Conservation (phyloP, 441 rosid species). For the Aleurites moluccanus region DNA sequence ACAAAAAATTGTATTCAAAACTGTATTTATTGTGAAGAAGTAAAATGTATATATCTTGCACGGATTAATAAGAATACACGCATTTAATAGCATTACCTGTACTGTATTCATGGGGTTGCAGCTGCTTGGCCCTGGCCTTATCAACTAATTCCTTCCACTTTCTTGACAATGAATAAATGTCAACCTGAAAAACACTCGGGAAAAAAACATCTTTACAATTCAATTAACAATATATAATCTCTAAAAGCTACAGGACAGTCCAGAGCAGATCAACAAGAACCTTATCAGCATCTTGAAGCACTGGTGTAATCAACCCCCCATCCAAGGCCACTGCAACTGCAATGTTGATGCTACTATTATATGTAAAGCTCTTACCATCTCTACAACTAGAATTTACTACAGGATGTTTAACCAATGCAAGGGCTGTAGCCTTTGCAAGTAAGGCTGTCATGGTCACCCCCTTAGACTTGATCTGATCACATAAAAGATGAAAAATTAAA, state of each 20-base stretch:
- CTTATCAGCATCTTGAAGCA: conserved; percentile 93
- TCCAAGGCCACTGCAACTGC: conserved; percentile 95
- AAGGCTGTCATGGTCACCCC: conserved; percentile 97
- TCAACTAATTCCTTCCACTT: conserved; percentile 97
- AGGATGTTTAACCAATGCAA: conserved; percentile 79
- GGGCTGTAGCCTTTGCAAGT: conserved; percentile 89
- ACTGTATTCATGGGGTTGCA: conserved; percentile 90
- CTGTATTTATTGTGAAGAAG: neutral
- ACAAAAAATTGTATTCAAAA: neutral
- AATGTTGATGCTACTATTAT: conserved; percentile 72
- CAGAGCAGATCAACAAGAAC: conserved; percentile 32
- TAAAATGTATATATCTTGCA: neutral
- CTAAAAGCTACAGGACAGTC: neutral
- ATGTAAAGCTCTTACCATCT: conserved; percentile 85
- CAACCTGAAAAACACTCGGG: conserved; percentile 49
- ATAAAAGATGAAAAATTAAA: conserved; percentile 12
- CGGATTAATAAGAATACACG: neutral
- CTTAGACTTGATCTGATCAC: conserved; percentile 77
- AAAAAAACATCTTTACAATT: neutral
- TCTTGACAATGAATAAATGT: conserved; percentile 86
- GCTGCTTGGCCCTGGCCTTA: conserved; percentile 91
- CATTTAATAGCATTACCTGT: conserved; percentile 47
- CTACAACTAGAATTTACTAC: conserved; percentile 82
- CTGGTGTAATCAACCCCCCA: conserved; percentile 90
- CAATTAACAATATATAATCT: neutral